phyloP scores from a whole-genome alignment of 176 grass and related monocot species.

The Oryza brachyantha region DNA sequence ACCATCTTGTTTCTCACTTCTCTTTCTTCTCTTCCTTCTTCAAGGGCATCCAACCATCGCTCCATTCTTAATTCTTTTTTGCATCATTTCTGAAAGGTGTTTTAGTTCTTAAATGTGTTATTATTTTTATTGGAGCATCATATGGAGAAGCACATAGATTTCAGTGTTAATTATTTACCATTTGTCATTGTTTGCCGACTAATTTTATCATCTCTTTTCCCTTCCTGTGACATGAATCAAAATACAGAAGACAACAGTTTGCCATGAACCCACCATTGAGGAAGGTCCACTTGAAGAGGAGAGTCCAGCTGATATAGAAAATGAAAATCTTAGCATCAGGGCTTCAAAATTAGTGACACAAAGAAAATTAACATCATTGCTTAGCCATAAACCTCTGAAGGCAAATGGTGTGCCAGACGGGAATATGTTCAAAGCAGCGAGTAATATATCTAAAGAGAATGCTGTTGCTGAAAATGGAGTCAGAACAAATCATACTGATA shows the following conservation, averaged over 20 bases:
- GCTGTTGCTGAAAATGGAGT: constrained; percentile 58
- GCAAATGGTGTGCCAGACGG: constrained; percentile 43
- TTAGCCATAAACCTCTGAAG: constrained; percentile 49
- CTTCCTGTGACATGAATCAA: constrained; percentile 26
- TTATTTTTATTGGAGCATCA: not conserved
- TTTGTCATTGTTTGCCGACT: constrained; percentile 18
- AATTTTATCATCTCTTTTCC: constrained; percentile 34
- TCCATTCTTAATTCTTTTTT: not conserved
- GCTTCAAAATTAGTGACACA: constrained; percentile 63
- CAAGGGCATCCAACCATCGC: not conserved
- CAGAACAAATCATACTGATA: constrained; percentile 44
- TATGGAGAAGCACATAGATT: constrained; percentile 5
- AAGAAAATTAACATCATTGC: constrained; percentile 70
- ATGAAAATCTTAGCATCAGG: constrained; percentile 49
- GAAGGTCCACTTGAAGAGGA: constrained; percentile 15
- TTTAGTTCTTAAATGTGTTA: not conserved
- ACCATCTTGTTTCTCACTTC: not conserved
- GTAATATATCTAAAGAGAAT: constrained; percentile 35
- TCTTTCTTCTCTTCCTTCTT: not conserved
- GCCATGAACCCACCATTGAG: constrained; percentile 31
- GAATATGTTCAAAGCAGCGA: constrained; percentile 57
- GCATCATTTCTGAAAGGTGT: not conserved
- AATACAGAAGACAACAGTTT: constrained; percentile 25
- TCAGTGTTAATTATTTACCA: not conserved
- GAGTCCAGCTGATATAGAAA: constrained; percentile 41